These are phyloP conservation scores for Elongisporangium senticosum DNA, from an alignment of 352 stramenopile species.

Conservation along the genomic window DNA sequence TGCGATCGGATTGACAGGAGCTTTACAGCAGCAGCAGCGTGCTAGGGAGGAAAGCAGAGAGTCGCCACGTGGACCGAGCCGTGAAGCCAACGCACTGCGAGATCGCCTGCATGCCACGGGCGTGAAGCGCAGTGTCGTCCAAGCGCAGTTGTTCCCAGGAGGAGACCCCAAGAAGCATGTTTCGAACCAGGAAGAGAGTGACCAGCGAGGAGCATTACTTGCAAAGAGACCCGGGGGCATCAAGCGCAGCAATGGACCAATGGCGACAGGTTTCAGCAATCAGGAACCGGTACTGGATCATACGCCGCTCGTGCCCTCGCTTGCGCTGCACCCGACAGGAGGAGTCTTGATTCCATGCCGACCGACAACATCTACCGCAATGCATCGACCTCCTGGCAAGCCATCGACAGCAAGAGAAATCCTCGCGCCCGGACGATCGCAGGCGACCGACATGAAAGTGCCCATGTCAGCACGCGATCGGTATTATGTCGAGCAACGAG, in stretches of 20 bases:
- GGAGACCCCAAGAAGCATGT: conserved; percentile 3
- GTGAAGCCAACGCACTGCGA: conserved; percentile 10
- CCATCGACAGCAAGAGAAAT: conserved; percentile 17
- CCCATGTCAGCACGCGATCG: conserved; percentile 53
- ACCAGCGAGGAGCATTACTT: conserved; percentile 11
- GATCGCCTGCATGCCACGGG: conserved; percentile 55
- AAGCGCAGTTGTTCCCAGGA: conserved; percentile 39
- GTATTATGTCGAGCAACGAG: conserved; percentile 55
- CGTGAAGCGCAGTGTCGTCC: conserved; percentile 47
- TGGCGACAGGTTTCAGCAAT: conserved; percentile 1
- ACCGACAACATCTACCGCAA: conserved; percentile 28
- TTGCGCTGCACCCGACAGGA: conserved; percentile 22
- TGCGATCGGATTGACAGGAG: neutral
- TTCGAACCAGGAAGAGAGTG: neutral
- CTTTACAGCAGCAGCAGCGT: neutral
- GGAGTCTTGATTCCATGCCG: conserved; percentile 41
- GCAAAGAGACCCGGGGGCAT: conserved; percentile 5
- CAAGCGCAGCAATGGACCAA: neutral
- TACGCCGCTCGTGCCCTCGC: conserved; percentile 25
- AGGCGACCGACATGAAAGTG: conserved; percentile 16
- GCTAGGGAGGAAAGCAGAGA: neutral
- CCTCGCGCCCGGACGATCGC: neutral
- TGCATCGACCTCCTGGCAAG: conserved; percentile 4
- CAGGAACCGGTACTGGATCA: conserved; percentile 8
- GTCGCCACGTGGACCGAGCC: neutral